Base-by-base conservation (phyloP, 2,329 filamentous ascomycete species). In the Immersiporthe knoxdaviesiana region DNA sequence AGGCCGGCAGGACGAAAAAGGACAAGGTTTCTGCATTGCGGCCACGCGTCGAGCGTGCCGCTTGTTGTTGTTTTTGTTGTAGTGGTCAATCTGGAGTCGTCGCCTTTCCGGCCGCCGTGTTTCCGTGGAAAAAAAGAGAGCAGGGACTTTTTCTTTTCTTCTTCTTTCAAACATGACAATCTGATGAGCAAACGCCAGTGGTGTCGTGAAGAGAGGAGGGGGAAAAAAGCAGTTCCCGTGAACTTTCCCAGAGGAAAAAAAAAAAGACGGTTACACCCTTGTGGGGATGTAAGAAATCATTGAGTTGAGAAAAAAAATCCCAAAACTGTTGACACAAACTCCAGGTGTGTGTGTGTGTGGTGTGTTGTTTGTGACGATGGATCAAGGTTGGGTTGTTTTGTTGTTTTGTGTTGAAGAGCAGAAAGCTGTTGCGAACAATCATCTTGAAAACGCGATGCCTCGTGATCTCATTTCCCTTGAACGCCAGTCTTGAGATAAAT, bases 321-420 rank as follows among this genome's bases (percentile, higher is more conserved):
- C 21, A 18, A 69, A 68, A 72, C 72, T 65, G 70, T 72, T 70
- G 68, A 71, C 74, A 70, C 74, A 72, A 71, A 70, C 67, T 69
- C 70, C 65, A 68, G 62, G 64, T 70, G 67, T 67, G 66, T 69
- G 69, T 71, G 60, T 44, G 27, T 61, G 60, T 58, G 35, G 59
- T 64, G 56, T 68, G 69, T 72, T n/a, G n/a, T 68, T 66, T 72
- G 62, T 69, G 70, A n/a, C 27, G 68, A 70, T 72, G 70, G 66
- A 65, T 64, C 32, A 54, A 41, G 52, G 66, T 47, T n/a, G 44
- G 44, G 44, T n/a, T n/a, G 44, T n/a, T 18, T 68, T 66, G 70
- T 68, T 63, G 54, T 66, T 47, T 10, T 47, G 52, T 50, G 27
- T 61, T 30, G 47, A 69, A 66, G 67, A 59, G 62, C 63, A 32